Base-by-base conservation (phyloP, 129 eudicot genomes). In the Pulicaria dysenterica region DNA sequence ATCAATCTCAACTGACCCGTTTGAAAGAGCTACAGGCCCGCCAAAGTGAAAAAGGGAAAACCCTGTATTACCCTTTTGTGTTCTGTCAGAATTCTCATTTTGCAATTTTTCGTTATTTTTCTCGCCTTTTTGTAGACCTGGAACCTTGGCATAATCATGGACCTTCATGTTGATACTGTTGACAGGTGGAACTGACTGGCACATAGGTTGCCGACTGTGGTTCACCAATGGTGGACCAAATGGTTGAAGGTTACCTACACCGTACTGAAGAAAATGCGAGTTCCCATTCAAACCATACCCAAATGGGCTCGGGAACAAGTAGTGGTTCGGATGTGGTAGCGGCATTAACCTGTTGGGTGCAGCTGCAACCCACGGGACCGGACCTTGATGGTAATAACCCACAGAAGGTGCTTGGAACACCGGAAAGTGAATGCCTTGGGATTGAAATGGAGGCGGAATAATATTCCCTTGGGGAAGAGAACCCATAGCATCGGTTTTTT, bases 31-130 rank as follows among this genome's bases (percentile, higher is more conserved):
- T 46, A 91, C 91, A 2, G 98, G 98, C 60, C 94, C 96, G 55
- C 94, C 96, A 80, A 87, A 89, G 76, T 89, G 95, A 71, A 92
- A 92, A 24, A 92, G 84, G 39, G 98, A 89, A 80, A 92, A 92
- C 46, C 91, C 95, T 1, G 84, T 46, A 63, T 80, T 81, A 5
- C 80, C 85, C 49, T 57, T 72, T 6, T 41, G 80, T 50, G 80
- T 41, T 61, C 77, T 83, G 6, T 75, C 80, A 11, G 63, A 45
- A 51, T 79, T 81, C 64, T 57, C 77, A 60, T 48, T 66, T 44
- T 73, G 58, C 39, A 51, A 8, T 38, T 74, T 76, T 46, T 75
- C 80, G 11, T 57, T 70, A 67, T 83, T 79, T 70, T 70, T 60
- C 11, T 57, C 61, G 5, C 73, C 86, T 54, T 63, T 77, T 64